phyloP scores from a whole-genome alignment of 2,329 filamentous ascomycete species.

The Chaetomiaceae sp. region DNA sequence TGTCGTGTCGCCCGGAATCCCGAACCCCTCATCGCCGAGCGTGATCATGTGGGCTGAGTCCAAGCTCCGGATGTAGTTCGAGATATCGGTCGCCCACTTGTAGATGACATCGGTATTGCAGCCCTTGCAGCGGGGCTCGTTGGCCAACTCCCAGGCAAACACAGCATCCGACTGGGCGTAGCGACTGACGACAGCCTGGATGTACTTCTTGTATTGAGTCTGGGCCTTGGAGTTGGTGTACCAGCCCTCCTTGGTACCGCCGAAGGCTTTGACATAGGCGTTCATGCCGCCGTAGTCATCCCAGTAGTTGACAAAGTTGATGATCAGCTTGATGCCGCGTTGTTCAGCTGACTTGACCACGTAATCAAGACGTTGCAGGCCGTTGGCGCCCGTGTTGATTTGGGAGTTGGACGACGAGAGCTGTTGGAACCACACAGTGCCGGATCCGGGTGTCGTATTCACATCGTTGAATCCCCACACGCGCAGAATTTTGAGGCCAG shows the following conservation, averaged over 20 bases:
- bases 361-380: slow-evolving; percentile 61
- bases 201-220: slow-evolving; percentile 47
- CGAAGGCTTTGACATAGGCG: slow-evolving; percentile 53
- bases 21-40: slow-evolving; percentile 52
- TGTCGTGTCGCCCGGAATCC: slow-evolving; percentile 24
- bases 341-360: slow-evolving; percentile 58
- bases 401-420: slow-evolving; percentile 47
- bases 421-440: slow-evolving; percentile 49
- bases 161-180: slow-evolving; percentile 44
- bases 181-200: slow-evolving; percentile 42
- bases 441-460: slow-evolving; percentile 33
- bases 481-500: slow-evolving; percentile 54
- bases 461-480: slow-evolving; percentile 63
- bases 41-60: slow-evolving; percentile 59
- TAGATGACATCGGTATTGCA: slow-evolving; percentile 55
- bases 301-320: slow-evolving; percentile 68
- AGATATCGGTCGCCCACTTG: slow-evolving; percentile 54
- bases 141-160: slow-evolving; percentile 51
- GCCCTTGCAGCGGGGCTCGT: slow-evolving; percentile 57
- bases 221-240: slow-evolving; percentile 48
- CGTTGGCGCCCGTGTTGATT: slow-evolving; percentile 60
- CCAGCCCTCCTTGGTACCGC: slow-evolving; percentile 48
- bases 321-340: slow-evolving; percentile 58
- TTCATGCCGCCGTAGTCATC: slow-evolving; percentile 62
- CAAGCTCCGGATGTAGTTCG: slow-evolving; percentile 57